Evolutionary conservation across 768 basidiomycete species (phyloP).

Genomic region (Termitomyces heimii): DNA sequence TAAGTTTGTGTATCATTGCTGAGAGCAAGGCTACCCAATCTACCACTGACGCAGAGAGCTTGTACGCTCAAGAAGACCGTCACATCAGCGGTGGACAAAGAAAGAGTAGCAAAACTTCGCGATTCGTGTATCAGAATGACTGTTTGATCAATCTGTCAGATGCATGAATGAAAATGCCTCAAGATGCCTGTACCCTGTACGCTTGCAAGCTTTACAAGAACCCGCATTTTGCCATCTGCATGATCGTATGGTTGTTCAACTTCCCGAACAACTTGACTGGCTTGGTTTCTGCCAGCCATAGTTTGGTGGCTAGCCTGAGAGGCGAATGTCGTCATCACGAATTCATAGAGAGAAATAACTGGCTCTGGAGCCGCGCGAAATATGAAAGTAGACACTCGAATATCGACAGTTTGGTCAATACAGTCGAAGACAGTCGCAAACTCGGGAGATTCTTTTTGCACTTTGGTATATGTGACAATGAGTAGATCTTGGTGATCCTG

Average conservation of each 20-base stretch:
- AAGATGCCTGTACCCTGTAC: slow-evolving; percentile 55
- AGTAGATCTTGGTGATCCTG: slow-evolving; percentile 61
- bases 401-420: slow-evolving; percentile 83
- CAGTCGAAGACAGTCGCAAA: slow-evolving; percentile 75
- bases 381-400: slow-evolving; percentile 85
- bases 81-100: slow-evolving; percentile 87
- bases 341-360: slow-evolving; percentile 87
- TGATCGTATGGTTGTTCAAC: not conserved
- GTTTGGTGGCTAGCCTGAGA: not conserved
- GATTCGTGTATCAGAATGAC: slow-evolving; percentile 74
- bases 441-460: slow-evolving; percentile 82
- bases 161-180: not conserved
- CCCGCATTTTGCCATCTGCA: slow-evolving; percentile 59
- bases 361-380: slow-evolving; percentile 88
- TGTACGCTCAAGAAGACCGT: slow-evolving; percentile 65
- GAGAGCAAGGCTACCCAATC: slow-evolving; percentile 78
- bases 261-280: not conserved
- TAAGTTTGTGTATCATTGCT: slow-evolving; percentile 60
- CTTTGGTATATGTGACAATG: slow-evolving; percentile 69
- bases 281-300: not conserved
- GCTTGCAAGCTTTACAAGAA: slow-evolving; percentile 78
- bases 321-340: slow-evolving; percentile 93
- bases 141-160: slow-evolving; percentile 20
- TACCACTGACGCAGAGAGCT: slow-evolving; percentile 73
- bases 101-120: slow-evolving; percentile 75